Base-by-base conservation (phyloP, 1,284 basidiomycete genomes). In the Pseudozyma thailandica region DNA sequence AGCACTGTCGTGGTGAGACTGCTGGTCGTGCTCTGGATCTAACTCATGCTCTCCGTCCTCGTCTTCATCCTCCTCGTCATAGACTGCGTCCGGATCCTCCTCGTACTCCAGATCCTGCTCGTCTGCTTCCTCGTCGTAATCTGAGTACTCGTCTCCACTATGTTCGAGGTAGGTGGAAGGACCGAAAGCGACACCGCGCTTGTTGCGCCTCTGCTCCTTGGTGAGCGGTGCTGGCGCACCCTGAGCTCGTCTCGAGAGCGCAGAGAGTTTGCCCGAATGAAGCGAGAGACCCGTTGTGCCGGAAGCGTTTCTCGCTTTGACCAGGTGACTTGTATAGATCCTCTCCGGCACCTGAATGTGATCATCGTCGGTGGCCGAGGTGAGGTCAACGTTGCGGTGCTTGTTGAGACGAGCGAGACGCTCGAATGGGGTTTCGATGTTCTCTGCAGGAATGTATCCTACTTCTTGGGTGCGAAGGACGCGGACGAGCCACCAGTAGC, bases 391-490 rank as follows among this genome's bases (percentile, higher is more conserved):
- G 83, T 99, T 99, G 33, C 94, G 88, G 83, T 97, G 94, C 83
- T 98, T 98, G 86, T 98, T 98, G 58, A 98, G 86, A 61, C 95
- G 87, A 0, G 95, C 95, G 21, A 98, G 88, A 45, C 95, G 88
- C 84, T 98, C 95, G 78, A 94, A 97, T 0, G 95, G 96, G 0
- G 96, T 98, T 84, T 98, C 96, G 78, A 98, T 97, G 83, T 98
- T 98, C 85, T 99, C 95, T 0, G 95, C 95, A 16, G 95, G 95
- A 51, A 99, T 98, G 84, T 98, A 98, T 1, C 95, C 95, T n/a
- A 99, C 93, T 79, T 97, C 94, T 84, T 98, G 93, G 3, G 79
- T 81, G 33, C 78, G 54, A 45, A 82, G 68, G 18, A 82, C 81
- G 21, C 81, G 77, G 20, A 82, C 81, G 13, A 82, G 80, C 81